Percentiles rank a stretch among this genome's conserved stretches.
Evolutionary conservation across 163 green algal genomes (phyloP).

Genomic region (Coccomyxa subellipsoidea): DNA sequence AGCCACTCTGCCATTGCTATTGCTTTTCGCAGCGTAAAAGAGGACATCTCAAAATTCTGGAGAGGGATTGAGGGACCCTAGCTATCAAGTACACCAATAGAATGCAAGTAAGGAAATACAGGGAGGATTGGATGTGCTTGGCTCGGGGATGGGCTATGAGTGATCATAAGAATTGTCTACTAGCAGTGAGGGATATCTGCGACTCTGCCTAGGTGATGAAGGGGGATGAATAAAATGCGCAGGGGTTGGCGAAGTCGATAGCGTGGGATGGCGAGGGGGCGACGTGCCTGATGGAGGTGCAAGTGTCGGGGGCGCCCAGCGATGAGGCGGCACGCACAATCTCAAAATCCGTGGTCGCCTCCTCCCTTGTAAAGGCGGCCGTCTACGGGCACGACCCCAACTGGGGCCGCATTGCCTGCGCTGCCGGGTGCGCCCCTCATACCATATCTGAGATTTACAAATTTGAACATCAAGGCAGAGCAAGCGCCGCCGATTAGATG

Average conservation of each 20-base stretch:
- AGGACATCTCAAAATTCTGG: too few species aligned
- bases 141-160: too few species aligned
- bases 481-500: too few species aligned
- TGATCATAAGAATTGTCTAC: too few species aligned
- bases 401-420: constrained; percentile 95
- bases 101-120: too few species aligned
- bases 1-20: too few species aligned
- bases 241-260: constrained; percentile 92
- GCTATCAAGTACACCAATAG: too few species aligned
- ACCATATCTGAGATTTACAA: too few species aligned
- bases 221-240: background rate
- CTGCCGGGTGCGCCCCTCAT: constrained; percentile 66
- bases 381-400: constrained; percentile 98
- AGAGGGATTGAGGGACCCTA: too few species aligned
- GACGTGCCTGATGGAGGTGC: constrained; percentile 92
- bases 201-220: background rate
- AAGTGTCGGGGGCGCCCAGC: constrained; percentile 52
- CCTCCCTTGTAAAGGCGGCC: constrained; percentile 87
- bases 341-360: constrained; percentile 66
- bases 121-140: too few species aligned
- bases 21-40: too few species aligned
- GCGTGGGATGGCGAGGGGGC: constrained; percentile 98
- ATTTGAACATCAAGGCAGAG: too few species aligned
- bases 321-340: constrained; percentile 59
- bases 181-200: background rate